phyloP scores from a whole-genome alignment of 306 rosid species.

The Dryas drummondii region DNA sequence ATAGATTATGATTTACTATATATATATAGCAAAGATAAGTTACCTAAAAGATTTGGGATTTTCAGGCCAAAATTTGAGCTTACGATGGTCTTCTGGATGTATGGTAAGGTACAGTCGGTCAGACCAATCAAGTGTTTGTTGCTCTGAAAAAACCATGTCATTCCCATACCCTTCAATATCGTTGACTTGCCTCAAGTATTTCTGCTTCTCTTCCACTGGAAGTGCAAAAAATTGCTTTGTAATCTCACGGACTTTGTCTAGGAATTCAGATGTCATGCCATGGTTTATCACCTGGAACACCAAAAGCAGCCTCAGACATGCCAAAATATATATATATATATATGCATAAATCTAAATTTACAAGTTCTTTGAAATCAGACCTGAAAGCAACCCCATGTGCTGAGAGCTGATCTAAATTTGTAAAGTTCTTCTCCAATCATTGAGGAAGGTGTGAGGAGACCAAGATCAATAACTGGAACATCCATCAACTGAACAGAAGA shows the following conservation, averaged over 20 bases:
- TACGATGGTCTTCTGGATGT: constrained; percentile 44
- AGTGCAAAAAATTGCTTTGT: constrained; percentile 50
- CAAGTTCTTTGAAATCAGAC: too few relatives aligned
- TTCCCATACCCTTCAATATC: constrained; percentile 57
- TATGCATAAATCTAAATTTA: too few relatives aligned
- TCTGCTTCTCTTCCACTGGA: constrained; percentile 34
- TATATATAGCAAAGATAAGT: too few relatives aligned
- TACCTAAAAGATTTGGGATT: constrained; percentile 48
- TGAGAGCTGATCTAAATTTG: constrained; percentile 18
- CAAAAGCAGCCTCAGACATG: not conserved
- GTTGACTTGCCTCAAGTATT: constrained; percentile 33
- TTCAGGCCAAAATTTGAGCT: constrained; percentile 52
- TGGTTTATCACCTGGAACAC: constrained; percentile 57
- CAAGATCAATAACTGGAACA: constrained; percentile 33
- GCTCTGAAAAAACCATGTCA: constrained; percentile 27
- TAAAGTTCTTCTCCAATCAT: not conserved
- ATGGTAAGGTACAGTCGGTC: constrained; percentile 47
- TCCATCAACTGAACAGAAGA: constrained; percentile 31
- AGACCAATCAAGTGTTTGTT: constrained; percentile 54
- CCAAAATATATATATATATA: too few relatives aligned
- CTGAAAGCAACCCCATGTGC: too few relatives aligned
- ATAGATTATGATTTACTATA: too few relatives aligned
- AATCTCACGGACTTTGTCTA: constrained; percentile 28
- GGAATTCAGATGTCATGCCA: constrained; percentile 16
- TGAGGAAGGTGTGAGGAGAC: constrained; percentile 17